Evolutionary conservation across 768 basidiomycete genomes (phyloP), one percentile per base, ranked within the genome.

Genomic region (Mycena amicta): DNA sequence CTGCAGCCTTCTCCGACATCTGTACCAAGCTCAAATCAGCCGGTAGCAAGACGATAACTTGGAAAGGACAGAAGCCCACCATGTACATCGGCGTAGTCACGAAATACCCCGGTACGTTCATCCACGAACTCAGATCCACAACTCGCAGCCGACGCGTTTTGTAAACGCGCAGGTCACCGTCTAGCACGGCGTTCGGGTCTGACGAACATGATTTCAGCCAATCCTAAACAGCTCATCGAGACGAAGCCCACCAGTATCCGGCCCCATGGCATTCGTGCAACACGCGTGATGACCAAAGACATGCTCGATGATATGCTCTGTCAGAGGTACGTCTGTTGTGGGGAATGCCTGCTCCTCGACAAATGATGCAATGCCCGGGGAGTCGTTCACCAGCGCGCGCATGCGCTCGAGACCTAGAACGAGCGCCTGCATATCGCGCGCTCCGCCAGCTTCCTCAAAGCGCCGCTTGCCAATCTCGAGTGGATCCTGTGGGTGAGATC

Each of bases 1-100:
- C 72, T n/a, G 71, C 70, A 20, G 72, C 72, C 47, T 73, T 73
- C 47, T 73, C 71, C 16, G 72, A 71, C 12, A 71, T 71, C 70
- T n/a, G n/a, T n/a, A n/a, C n/a, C n/a, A n/a, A n/a, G n/a, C n/a
- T n/a, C n/a, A n/a, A n/a, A n/a, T n/a, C n/a, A n/a, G n/a, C n/a
- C n/a, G n/a, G n/a, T n/a, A n/a, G n/a, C n/a, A n/a, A n/a, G n/a
- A n/a, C n/a, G n/a, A n/a, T n/a, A n/a, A n/a, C n/a, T n/a, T 72
- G 50, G 15, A 23, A 23, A 8, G 8, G 29, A 55, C 16, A n/a
- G 27, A 23, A 39, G 22, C 68, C 33, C 30, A 65, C 72, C 72
- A 72, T 72, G 37, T 74, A 74, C 4, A 65, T 69, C 4, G 68
- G 69, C 2, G 71, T 72, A 6, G 69, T 69, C 20, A 72, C 61